Conservation (phyloP, 371 early-diverging fungal genomes). For the Actinomortierella ambigua region DNA sequence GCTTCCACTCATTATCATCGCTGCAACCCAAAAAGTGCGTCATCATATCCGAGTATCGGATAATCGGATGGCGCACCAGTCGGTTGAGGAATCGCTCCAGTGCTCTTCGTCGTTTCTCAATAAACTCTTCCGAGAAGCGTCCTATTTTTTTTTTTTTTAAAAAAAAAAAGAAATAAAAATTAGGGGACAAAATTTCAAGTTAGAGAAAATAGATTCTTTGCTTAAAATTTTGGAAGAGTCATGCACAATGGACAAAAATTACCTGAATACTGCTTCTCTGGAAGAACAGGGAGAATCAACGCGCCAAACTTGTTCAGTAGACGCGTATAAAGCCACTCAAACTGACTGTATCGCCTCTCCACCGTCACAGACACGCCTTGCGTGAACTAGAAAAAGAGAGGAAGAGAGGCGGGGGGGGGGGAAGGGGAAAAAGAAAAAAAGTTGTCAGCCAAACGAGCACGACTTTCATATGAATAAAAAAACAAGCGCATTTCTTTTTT, state of each 20-base stretch:
- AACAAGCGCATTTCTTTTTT: too few relatives aligned
- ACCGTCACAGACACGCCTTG: conserved; percentile 49
- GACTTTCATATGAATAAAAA: too few relatives aligned
- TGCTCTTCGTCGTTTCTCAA: conserved; percentile 48
- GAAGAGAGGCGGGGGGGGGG: neutral
- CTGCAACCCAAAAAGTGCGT: conserved; percentile 51
- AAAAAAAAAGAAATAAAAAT: neutral
- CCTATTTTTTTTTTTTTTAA: conserved; percentile 14
- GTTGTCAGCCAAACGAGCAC: too few relatives aligned
- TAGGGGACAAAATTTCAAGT: neutral
- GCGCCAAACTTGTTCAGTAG: conserved; percentile 49
- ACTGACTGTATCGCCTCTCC: conserved; percentile 51
- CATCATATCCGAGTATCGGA: conserved; percentile 51
- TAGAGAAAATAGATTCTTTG: conserved; percentile 1
- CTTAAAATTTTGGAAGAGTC: neutral
- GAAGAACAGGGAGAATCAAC: conserved; percentile 46
- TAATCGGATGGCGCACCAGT: conserved; percentile 50
- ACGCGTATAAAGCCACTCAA: conserved; percentile 50
- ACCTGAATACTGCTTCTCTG: conserved; percentile 53
- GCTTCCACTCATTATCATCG: conserved; percentile 50
- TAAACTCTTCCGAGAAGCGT: conserved; percentile 52
- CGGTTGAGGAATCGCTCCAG: conserved; percentile 50
- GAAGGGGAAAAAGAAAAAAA: too few relatives aligned
- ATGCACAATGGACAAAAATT: conserved; percentile 1
- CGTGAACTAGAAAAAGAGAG: conserved; percentile 30